phyloP scores from a whole-genome alignment of 1,284 basidiomycete species.

The Ceratobasidium sp. region DNA sequence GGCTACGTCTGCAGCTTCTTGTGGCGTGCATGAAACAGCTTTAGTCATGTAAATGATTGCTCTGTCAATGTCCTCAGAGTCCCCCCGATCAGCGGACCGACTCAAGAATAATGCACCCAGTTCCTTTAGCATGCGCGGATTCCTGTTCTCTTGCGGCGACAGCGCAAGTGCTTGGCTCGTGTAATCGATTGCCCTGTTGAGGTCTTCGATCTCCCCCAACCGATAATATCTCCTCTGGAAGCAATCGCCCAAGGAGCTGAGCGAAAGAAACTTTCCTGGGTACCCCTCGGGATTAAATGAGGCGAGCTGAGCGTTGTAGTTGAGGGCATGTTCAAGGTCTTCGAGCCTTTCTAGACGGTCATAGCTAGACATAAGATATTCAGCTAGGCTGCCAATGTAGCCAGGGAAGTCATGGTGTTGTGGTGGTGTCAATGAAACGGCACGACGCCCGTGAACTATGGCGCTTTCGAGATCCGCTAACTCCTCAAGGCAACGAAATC shows the following conservation, averaged over 20 bases:
- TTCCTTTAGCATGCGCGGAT: too few relatives aligned
- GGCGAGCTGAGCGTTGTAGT: too few relatives aligned
- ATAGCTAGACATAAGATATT: not conserved
- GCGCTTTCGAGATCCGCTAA: not conserved
- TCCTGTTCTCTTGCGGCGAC: not conserved
- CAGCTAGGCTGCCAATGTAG: too few relatives aligned
- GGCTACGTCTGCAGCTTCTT: too few relatives aligned
- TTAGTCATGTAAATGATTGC: too few relatives aligned
- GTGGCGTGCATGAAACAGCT: too few relatives aligned
- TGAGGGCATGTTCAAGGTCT: not conserved
- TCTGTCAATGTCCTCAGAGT: too few relatives aligned
- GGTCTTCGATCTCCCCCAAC: not conserved
- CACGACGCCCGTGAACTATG: not conserved
- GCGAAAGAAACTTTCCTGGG: too few relatives aligned
- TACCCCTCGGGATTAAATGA: too few relatives aligned
- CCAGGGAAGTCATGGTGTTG: too few relatives aligned
- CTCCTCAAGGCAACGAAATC: not conserved
- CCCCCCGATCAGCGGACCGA: too few relatives aligned
- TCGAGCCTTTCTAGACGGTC: not conserved
- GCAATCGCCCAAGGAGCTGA: not conserved
- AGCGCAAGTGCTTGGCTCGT: not conserved
- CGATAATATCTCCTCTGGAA: not conserved
- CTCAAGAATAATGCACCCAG: too few relatives aligned
- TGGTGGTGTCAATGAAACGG: not conserved
- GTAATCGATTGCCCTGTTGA: not conserved